Base-by-base conservation (phyloP, 805 yeast genomes). In the Starmerella khaoyaiensis region DNA sequence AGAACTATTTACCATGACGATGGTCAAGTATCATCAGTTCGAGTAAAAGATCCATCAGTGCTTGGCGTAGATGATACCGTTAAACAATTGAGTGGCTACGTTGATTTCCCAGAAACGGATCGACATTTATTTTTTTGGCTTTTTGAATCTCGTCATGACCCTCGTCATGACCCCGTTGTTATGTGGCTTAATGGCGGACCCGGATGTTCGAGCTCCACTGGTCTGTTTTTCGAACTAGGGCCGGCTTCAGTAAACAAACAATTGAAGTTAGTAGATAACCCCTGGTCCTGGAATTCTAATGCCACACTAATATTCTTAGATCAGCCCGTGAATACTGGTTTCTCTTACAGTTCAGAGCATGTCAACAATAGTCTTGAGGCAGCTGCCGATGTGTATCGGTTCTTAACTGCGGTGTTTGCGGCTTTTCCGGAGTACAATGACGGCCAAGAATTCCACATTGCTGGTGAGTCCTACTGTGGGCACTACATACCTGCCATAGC, bases 141-240 rank as follows among this genome's bases (percentile, higher is more conserved):
- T 51, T 86, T 86, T 49, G 96, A 86, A 61, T 76, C 90, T 39
- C 74, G 95, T 64, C 78, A 79, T 52, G 86, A 82, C 57, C 95
- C 96, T 4, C 61, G 59, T 36, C 81, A 65, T 37, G 96, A 86
- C 59, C 96, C 96, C 2, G 68, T 83, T 14, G 70, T 86, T 40
- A 65, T 86, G 50, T 83, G 94, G 96, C 66, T 84, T 52, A 84
- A 84, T 56, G 95, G 95, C 48, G 95, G 95, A 4, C 95, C 95
- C 25, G 95, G 95, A 12, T 83, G 95, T 56, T 80, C 94, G 1
- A 79, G 93, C 2, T 34, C 26, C 22, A 61, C 81, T 55, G 96
- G 96, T 9, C 65, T 86, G 42, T 75, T 86, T 52, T 83, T 84
- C 54, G 96, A 87, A 58, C 67, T 83, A 52, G 96, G 97, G 21